A percentile compares a stretch with the other conserved stretches of the same genome.
phyloP scores from a whole-genome alignment of 495 filamentous ascomycete species.

The Aspergillus campestris region DNA sequence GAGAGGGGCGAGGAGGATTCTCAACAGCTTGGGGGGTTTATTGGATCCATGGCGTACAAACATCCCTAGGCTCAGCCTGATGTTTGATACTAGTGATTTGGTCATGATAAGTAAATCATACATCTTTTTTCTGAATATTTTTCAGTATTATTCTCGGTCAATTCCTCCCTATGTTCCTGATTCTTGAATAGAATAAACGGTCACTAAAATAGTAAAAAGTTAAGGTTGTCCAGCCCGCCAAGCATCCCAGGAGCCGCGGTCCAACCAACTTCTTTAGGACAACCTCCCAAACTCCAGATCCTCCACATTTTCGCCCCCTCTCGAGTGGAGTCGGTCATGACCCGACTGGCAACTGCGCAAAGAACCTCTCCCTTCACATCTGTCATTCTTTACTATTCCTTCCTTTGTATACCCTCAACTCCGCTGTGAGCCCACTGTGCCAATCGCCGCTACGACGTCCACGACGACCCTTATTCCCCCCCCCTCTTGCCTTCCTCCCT shows the following conservation, averaged over 20 bases:
- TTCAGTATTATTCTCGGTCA: too few species aligned
- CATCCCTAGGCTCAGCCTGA: too few species aligned
- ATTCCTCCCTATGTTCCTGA: not conserved
- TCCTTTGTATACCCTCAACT: not conserved
- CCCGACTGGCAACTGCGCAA: conserved; percentile 2
- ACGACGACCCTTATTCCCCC: too few species aligned
- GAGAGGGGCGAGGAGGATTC: not conserved
- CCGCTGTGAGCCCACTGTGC: too few species aligned
- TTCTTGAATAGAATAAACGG: not conserved
- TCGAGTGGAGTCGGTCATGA: conserved; percentile 10
- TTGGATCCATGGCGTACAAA: too few species aligned
- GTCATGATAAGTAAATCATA: too few species aligned
- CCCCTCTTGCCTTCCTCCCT: too few species aligned
- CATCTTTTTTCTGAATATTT: too few species aligned
- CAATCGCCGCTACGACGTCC: too few species aligned
- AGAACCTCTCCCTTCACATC: conserved; percentile 2
- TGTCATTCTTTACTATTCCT: conserved; percentile 8
- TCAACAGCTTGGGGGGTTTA: too few species aligned
- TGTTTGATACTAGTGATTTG: too few species aligned
- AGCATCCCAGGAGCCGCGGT: conserved; percentile 5
- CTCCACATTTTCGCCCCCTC: conserved; percentile 1
- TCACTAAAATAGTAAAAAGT: not conserved
- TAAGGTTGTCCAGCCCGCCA: conserved; percentile 6
- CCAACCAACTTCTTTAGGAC: conserved; percentile 2
- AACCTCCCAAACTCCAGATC: conserved; percentile 4